phyloP scores from a whole-genome alignment of 257 asterid species.

The Ilex asprella region DNA sequence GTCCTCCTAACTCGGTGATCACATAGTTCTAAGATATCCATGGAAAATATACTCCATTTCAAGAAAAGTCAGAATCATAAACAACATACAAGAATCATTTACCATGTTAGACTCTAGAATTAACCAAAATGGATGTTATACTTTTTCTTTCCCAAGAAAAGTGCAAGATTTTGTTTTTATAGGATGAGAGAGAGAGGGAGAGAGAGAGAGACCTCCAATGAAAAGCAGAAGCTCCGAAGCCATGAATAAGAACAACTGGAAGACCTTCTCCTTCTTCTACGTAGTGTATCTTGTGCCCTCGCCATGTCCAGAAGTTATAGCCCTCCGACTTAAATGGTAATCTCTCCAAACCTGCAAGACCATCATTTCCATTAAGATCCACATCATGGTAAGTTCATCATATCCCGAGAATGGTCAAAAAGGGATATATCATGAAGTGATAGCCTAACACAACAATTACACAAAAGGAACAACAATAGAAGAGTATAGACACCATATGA shows the following conservation, averaged over 20 bases:
- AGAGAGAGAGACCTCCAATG: conserved; percentile 71
- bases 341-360: conserved; percentile 55
- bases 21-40: too few relatives aligned
- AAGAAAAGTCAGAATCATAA: too few relatives aligned
- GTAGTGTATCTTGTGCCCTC: conserved; percentile 72
- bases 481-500: neutral
- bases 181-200: neutral
- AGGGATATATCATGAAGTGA: too few relatives aligned
- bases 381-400: neutral
- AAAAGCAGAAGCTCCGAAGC: conserved; percentile 96
- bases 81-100: too few relatives aligned
- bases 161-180: neutral
- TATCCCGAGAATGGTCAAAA: neutral
- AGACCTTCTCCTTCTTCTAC: conserved; percentile 87
- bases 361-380: conserved; percentile 6
- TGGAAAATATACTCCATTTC: too few relatives aligned
- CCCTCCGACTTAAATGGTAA: conserved; percentile 76
- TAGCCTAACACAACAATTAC: too few relatives aligned
- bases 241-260: conserved; percentile 89
- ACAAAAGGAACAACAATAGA: neutral
- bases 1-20: too few relatives aligned
- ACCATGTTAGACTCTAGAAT: too few relatives aligned
- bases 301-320: conserved; percentile 83
- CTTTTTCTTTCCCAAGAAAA: too few relatives aligned
- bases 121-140: too few relatives aligned